Conservation (phyloP, 345 rosid genomes). For the Mercurialis annua region DNA sequence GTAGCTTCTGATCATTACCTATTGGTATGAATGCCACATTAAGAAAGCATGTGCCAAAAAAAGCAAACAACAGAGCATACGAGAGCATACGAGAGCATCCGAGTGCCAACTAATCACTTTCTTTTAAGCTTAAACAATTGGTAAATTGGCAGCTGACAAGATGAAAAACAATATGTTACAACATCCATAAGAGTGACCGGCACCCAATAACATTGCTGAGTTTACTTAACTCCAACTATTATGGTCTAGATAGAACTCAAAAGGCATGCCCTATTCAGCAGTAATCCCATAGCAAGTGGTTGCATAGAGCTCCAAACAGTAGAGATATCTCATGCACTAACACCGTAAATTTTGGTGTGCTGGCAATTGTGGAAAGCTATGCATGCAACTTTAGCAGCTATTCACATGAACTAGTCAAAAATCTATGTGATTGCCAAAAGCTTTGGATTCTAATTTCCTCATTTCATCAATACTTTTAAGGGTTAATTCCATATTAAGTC, state of each 20-base stretch:
- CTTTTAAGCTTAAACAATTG: background rate
- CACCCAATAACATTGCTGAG: background rate
- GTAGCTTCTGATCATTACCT: background rate
- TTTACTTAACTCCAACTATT: background rate
- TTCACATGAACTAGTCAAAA: background rate
- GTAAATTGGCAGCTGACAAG: too few relatives aligned
- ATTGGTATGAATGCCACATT: background rate
- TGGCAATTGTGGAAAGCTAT: background rate
- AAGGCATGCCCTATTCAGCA: background rate
- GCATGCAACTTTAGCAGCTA: background rate
- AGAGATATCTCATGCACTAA: background rate
- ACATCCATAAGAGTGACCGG: background rate
- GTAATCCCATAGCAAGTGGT: background rate
- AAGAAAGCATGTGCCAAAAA: background rate
- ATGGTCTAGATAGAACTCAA: constrained; percentile 6
- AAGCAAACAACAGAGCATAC: background rate
- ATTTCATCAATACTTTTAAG: too few relatives aligned
- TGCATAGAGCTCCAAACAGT: background rate
- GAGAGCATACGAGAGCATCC: background rate
- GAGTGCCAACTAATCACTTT: background rate
- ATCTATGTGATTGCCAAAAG: background rate
- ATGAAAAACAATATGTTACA: background rate
- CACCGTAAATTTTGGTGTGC: background rate
- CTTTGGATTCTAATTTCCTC: background rate
- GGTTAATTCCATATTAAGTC: too few relatives aligned